phyloP scores from a whole-genome alignment of 139 green algal species.

The Tetraselmis chui region DNA sequence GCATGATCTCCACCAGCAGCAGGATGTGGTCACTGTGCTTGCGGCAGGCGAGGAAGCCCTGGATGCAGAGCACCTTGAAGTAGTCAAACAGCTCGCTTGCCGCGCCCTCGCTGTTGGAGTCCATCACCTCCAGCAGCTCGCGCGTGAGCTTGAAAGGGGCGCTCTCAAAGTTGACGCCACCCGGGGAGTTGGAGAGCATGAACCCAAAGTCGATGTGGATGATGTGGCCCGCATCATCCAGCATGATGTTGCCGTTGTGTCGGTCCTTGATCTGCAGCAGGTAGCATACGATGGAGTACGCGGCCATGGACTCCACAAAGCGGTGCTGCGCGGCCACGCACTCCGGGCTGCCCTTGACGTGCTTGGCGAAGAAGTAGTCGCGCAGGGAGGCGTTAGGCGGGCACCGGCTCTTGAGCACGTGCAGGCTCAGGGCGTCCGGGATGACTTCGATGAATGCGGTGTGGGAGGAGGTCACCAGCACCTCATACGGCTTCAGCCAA shows the following conservation, averaged over 20 bases:
- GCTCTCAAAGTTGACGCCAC: conserved; percentile 78
- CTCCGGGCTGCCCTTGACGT: conserved; percentile 38
- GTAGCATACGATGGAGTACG: conserved; percentile 77
- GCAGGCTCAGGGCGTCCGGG: conserved; percentile 84
- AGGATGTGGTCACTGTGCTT: conserved; percentile 88
- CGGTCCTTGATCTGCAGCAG: conserved; percentile 70
- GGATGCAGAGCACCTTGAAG: conserved; percentile 90
- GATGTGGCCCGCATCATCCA: conserved; percentile 75
- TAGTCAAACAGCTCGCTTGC: conserved; percentile 86
- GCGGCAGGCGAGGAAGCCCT: conserved; percentile 88
- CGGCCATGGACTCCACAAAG: conserved; percentile 89
- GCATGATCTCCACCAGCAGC: conserved; percentile 88
- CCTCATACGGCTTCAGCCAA: conserved; percentile 82
- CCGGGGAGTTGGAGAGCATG: conserved; percentile 83
- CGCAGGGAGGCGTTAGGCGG: conserved; percentile 44
- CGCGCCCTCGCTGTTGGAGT: conserved; percentile 71
- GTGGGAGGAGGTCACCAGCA: conserved; percentile 82
- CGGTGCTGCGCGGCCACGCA: conserved; percentile 68
- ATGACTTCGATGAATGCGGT: conserved; percentile 97
- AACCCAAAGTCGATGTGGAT: conserved; percentile 99
- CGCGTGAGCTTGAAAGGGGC: conserved; percentile 89
- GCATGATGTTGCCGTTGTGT: conserved; percentile 88
- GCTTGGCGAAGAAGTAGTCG: conserved; percentile 78
- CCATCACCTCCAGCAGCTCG: conserved; percentile 97
- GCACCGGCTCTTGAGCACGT: conserved; percentile 81